Evolutionary conservation across 1,284 basidiomycete species (phyloP).

Genomic region (Tausonia pullulans): DNA sequence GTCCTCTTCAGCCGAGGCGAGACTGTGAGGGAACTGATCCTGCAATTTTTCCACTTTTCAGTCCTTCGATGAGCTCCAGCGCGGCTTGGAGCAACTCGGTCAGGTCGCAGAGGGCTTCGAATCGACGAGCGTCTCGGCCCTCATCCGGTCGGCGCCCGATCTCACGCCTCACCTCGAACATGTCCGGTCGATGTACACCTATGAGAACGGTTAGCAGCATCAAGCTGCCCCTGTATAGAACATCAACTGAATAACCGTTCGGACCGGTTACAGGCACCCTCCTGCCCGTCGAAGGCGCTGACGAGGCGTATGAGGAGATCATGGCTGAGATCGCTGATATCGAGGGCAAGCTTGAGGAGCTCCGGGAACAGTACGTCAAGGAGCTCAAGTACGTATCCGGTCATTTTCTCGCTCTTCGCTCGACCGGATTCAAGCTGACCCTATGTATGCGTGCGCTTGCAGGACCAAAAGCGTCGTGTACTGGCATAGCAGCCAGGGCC

Average conservation of each 20-base stretch:
- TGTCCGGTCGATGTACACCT: slow-evolving; percentile 59
- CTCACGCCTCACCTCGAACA: slow-evolving; percentile 49
- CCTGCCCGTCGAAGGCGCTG: slow-evolving; percentile 66
- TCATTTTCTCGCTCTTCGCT: slow-evolving; percentile 9
- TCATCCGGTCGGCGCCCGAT: slow-evolving; percentile 72
- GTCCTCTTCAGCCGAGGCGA: background rate
- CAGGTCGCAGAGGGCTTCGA: slow-evolving; percentile 59
- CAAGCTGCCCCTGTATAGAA: background rate
- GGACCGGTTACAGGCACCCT: slow-evolving; percentile 46
- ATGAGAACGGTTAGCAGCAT: slow-evolving; percentile 48
- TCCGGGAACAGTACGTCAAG: slow-evolving; percentile 51
- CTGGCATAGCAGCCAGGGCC: slow-evolving; percentile 75
- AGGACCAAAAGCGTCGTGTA: slow-evolving; percentile 50
- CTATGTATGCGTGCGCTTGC: slow-evolving; percentile 9
- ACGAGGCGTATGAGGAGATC: slow-evolving; percentile 67
- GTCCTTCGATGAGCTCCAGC: slow-evolving; percentile 64
- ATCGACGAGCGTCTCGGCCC: slow-evolving; percentile 58
- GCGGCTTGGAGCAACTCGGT: slow-evolving; percentile 52
- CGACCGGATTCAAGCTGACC: background rate
- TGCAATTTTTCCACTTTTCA: slow-evolving; percentile 29
- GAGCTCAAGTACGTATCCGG: slow-evolving; percentile 43
- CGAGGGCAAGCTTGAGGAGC: slow-evolving; percentile 56
- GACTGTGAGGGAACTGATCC: background rate
- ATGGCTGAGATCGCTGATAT: slow-evolving; percentile 54
- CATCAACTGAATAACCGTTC: background rate